Conservation (phyloP, 2,329 filamentous ascomycete species). For the Aspergillus sp. region DNA sequence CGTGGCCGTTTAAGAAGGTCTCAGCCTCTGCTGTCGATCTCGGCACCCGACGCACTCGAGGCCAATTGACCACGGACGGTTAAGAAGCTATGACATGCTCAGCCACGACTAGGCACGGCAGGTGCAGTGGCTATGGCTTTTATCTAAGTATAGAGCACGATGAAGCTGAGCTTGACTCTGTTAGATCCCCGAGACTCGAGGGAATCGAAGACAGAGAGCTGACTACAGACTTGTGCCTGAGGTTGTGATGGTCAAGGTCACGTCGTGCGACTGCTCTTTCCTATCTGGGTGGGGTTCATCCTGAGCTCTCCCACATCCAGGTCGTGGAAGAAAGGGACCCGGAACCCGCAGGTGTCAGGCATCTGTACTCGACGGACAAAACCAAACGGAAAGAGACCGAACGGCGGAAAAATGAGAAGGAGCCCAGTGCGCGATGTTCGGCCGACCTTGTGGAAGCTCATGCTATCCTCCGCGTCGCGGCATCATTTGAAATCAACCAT, state of each 20-base stretch:
- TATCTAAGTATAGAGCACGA: conserved; percentile 3
- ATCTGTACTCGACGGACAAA: background rate
- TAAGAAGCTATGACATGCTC: conserved; percentile 1
- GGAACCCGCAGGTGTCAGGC: background rate
- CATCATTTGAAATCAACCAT: background rate
- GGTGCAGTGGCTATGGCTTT: background rate
- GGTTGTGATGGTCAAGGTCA: no score
- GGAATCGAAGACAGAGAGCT: background rate
- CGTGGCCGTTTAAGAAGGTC: background rate
- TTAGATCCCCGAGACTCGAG: background rate
- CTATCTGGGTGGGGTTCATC: background rate
- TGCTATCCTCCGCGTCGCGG: background rate
- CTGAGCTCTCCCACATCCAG: background rate
- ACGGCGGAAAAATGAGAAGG: no score
- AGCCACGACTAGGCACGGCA: background rate
- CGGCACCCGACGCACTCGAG: background rate
- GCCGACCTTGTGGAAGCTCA: background rate
- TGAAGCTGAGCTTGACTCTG: background rate
- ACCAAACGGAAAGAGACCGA: background rate
- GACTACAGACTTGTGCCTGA: background rate
- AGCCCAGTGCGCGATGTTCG: no score
- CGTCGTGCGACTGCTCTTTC: background rate
- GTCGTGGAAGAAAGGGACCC: background rate
- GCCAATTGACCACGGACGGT: background rate
- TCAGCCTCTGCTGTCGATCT: background rate